Percentiles rank a stretch among this genome's conserved stretches.
Evolutionary conservation across 1,284 basidiomycete species (phyloP).

Genomic region (Sanghuangporus sanghuang): DNA sequence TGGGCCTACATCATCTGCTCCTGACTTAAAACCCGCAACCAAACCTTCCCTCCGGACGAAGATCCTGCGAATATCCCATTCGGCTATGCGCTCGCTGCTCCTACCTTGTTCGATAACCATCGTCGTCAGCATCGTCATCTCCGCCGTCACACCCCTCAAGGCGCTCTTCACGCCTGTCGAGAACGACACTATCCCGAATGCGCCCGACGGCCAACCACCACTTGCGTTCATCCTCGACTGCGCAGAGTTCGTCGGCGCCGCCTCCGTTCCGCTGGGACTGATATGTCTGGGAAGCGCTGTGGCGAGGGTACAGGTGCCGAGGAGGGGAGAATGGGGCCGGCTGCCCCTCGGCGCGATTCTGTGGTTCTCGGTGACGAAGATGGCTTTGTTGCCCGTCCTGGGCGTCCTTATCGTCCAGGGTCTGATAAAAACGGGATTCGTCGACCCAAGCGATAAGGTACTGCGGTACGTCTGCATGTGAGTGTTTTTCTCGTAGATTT

Average conservation of each 20-base stretch:
- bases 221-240: conserved; percentile 61
- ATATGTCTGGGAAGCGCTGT: conserved; percentile 72
- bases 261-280: conserved; percentile 69
- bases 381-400: conserved; percentile 65
- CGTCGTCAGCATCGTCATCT: conserved; percentile 57
- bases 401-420: conserved; percentile 63
- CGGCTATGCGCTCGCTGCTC: neutral
- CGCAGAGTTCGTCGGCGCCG: conserved; percentile 56
- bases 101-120: conserved; percentile 58
- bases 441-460: conserved; percentile 53
- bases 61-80: neutral
- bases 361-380: conserved; percentile 55
- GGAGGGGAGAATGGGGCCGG: conserved; percentile 38
- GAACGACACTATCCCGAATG: conserved; percentile 48
- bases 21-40: neutral
- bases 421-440: conserved; percentile 44
- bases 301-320: conserved; percentile 56
- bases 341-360: conserved; percentile 66
- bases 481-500: conserved; percentile 23
- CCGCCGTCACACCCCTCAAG: conserved; percentile 64
- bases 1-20: neutral
- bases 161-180: conserved; percentile 60
- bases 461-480: conserved; percentile 69
- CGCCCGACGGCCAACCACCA: conserved; percentile 74
- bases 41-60: neutral